Percentiles rank a stretch among this genome's conserved stretches.
Conservation (phyloP, 2,329 filamentous ascomycete genomes). For the Exophiala phaeomuriformis region DNA sequence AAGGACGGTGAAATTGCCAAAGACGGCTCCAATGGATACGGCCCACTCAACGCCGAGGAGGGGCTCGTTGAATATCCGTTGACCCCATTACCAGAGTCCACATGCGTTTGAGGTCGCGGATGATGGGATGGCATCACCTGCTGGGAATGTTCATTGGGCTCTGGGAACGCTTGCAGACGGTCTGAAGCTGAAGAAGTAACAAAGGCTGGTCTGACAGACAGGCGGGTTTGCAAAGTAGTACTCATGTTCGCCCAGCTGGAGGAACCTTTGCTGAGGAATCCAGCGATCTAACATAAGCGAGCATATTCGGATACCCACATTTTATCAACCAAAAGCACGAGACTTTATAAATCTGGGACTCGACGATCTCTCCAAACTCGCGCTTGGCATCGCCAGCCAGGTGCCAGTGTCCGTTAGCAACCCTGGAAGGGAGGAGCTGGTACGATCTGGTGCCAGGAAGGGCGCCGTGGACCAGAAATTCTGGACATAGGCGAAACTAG, state of each 20-base stretch:
- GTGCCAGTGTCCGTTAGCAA: not conserved
- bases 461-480: conserved; percentile 8
- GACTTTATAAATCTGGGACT: not conserved
- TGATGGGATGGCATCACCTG: conserved; percentile 10
- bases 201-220: conserved; percentile 1
- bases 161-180: conserved; percentile 4
- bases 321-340: not conserved
- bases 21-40: not conserved
- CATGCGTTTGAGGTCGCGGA: not conserved
- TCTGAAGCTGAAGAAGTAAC: not conserved
- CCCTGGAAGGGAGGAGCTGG: conserved; percentile 3
- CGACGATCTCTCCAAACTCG: not conserved
- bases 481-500: not conserved
- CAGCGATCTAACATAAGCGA: not conserved
- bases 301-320: not conserved
- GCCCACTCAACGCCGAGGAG: not conserved
- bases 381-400: conserved; percentile 5
- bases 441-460: conserved; percentile 7
- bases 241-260: conserved; percentile 10
- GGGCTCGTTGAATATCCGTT: not conserved
- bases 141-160: conserved; percentile 5
- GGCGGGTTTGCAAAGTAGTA: conserved; percentile 5
- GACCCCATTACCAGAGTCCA: not conserved
- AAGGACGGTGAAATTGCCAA: not conserved
- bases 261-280: not conserved